Percentiles rank a stretch among this genome's conserved stretches.
Conservation (phyloP, 805 yeast species). For the Jamesozyma spencerorum region DNA sequence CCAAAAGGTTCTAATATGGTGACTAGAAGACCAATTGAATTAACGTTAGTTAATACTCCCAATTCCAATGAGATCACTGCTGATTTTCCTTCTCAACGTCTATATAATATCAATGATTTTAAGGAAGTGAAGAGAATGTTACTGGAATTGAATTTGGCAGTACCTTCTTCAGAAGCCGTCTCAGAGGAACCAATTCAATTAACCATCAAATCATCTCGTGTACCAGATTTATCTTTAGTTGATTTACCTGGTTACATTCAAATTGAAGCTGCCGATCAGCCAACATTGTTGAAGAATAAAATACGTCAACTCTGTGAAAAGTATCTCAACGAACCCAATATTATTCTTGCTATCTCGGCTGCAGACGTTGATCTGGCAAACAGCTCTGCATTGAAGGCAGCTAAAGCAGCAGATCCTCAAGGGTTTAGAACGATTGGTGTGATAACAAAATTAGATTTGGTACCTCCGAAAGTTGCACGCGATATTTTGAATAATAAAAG, state of each 20-base stretch:
- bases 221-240: conserved; percentile 87
- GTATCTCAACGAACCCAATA: conserved; percentile 84
- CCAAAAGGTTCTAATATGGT: conserved; percentile 99
- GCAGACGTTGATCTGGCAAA: conserved; percentile 98
- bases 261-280: conserved; percentile 94
- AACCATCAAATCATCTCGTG: conserved; percentile 79
- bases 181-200: conserved; percentile 91
- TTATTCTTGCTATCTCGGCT: conserved; percentile 89
- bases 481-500: conserved; percentile 61
- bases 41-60: conserved; percentile 86
- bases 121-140: conserved; percentile 80
- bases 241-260: conserved; percentile 98
- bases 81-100: conserved; percentile 83
- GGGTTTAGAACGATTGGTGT: conserved; percentile 97
- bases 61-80: conserved; percentile 72
- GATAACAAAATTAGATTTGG: conserved; percentile 85
- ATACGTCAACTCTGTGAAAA: conserved; percentile 74
- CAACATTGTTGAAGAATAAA: conserved; percentile 66
- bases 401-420: conserved; percentile 79
- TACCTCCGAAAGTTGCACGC: conserved; percentile 65
- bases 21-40: conserved; percentile 92
- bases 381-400: conserved; percentile 87
- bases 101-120: conserved; percentile 79
- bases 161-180: conserved; percentile 75
- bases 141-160: conserved; percentile 84